Percentiles rank a stretch among this genome's conserved stretches.
phyloP scores from a whole-genome alignment of 2,329 filamentous ascomycete genomes.

The Eutypella sp. region DNA sequence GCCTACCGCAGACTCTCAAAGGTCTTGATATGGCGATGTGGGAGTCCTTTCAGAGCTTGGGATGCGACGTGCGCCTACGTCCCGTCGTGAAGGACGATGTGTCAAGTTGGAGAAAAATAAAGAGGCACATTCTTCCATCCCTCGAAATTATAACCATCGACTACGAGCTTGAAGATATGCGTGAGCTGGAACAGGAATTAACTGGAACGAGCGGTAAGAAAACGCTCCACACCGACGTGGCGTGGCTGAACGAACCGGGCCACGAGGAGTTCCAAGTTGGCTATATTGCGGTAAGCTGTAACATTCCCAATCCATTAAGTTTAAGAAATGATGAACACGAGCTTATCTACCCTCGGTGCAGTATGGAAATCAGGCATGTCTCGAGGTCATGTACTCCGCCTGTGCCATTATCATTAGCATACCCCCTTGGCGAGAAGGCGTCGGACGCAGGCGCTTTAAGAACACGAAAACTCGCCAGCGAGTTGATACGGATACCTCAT shows the following conservation, averaged over 20 bases:
- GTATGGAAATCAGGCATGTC: neutral
- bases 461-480: neutral
- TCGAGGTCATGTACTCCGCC: neutral
- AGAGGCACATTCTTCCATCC: neutral
- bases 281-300: neutral
- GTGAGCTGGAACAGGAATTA: neutral
- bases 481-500: too few relatives aligned
- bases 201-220: neutral
- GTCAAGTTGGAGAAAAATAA: neutral
- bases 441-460: too few relatives aligned
- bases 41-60: conserved; percentile 1
- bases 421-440: neutral
- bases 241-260: neutral
- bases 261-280: neutral
- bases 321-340: neutral
- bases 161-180: neutral
- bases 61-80: neutral
- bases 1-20: conserved; percentile 3
- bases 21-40: conserved; percentile 6
- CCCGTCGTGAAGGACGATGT: too few relatives aligned
- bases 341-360: neutral
- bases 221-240: neutral
- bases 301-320: neutral
- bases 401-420: neutral
- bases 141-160: neutral